phyloP scores from a whole-genome alignment of 1,284 basidiomycete genomes.

The Malassezia equina region DNA sequence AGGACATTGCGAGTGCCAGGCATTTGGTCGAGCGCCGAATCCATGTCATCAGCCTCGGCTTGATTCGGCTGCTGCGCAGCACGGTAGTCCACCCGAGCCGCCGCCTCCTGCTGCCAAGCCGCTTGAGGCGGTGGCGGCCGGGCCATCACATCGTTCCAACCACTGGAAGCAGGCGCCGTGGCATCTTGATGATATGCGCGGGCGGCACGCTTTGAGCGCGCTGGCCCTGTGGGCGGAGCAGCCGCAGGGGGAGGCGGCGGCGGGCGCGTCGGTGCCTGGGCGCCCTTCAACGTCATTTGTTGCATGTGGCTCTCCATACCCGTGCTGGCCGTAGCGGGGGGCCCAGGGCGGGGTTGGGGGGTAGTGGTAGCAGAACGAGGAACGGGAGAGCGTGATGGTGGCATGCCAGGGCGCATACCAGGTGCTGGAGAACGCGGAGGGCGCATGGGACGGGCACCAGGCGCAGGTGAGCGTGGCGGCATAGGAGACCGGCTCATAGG shows the following conservation, averaged over 20 bases:
- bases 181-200: slow-evolving; percentile 46
- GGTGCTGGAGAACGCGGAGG: slow-evolving; percentile 5
- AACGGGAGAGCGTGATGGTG: slow-evolving; percentile 2
- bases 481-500: neutral
- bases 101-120: slow-evolving; percentile 40
- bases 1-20: slow-evolving; percentile 42
- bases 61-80: neutral
- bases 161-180: slow-evolving; percentile 17
- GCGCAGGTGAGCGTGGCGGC: slow-evolving; percentile 10
- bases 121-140: slow-evolving; percentile 34
- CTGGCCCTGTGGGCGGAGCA: slow-evolving; percentile 20
- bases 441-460: neutral
- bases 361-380: neutral
- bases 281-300: neutral
- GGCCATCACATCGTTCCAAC: slow-evolving; percentile 38
- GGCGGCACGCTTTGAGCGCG: slow-evolving; percentile 40
- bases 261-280: neutral
- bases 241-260: neutral
- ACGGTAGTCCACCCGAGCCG: slow-evolving; percentile 12
- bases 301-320: neutral
- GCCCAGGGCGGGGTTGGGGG: neutral
- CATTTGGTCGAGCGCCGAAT: slow-evolving; percentile 42
- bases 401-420: neutral
- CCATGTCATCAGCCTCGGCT: slow-evolving; percentile 9
- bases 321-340: neutral